Conservation (phyloP, 169 alveolate species). For the Eimeria maxima region DNA sequence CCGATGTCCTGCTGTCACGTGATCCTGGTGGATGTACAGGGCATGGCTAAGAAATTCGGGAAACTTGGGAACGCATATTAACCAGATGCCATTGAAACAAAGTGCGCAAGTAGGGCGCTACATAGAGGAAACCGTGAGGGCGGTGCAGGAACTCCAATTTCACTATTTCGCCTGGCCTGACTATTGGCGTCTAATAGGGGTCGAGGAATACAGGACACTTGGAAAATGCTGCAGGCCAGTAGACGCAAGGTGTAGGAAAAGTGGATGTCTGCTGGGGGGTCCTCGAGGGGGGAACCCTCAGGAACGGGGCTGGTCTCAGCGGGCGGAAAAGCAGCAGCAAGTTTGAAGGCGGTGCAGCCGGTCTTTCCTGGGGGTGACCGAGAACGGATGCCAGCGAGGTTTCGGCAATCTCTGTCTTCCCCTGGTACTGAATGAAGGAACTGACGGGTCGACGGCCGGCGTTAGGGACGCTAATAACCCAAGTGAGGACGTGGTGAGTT, state of each 20-base stretch:
- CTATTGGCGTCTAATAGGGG: neutral
- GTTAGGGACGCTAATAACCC: neutral
- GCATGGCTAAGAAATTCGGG: too few species aligned
- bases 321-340: neutral
- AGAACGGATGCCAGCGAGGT: neutral
- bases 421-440: neutral
- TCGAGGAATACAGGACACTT: conserved; percentile 11
- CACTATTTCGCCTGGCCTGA: neutral
- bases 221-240: conserved; percentile 5
- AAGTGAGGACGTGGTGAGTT: neutral
- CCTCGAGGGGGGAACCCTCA: neutral
- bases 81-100: neutral
- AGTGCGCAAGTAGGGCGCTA: neutral
- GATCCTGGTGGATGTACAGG: too few species aligned
- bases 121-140: conserved; percentile 2
- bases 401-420: neutral
- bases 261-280: neutral
- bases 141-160: neutral
- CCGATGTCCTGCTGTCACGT: too few species aligned
- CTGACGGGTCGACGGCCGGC: conserved; percentile 9
- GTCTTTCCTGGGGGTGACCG: neutral
- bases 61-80: too few species aligned
- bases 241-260: neutral
- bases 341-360: neutral
- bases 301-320: neutral